Conservation (phyloP, 805 yeast genomes). For the Pichia californica region DNA sequence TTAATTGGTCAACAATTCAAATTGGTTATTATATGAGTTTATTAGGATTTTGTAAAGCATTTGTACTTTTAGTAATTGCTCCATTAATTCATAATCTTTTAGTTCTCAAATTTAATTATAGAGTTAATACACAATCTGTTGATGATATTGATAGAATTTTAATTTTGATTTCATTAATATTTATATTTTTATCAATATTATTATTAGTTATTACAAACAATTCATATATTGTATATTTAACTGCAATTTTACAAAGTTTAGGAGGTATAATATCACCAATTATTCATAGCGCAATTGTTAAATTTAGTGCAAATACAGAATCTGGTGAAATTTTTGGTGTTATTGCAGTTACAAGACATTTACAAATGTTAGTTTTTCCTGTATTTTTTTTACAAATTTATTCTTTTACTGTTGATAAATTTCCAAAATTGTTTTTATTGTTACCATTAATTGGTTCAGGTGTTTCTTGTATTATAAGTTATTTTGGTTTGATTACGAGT, state of each 20-base stretch:
- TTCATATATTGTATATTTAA: neutral
- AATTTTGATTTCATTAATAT: neutral
- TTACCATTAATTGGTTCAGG: neutral
- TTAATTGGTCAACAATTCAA: neutral
- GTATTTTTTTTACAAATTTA: neutral
- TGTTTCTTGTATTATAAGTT: neutral
- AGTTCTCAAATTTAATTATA: neutral
- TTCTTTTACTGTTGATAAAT: neutral
- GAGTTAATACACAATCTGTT: neutral
- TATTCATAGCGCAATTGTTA: neutral
- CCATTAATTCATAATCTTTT: neutral
- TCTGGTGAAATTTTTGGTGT: neutral
- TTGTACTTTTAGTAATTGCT: neutral
- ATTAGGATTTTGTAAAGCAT: neutral
- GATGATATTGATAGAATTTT: neutral
- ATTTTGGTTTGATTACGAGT: neutral
- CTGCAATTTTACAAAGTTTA: neutral
- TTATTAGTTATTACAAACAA: neutral
- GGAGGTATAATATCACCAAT: neutral
- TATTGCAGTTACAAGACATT: neutral
- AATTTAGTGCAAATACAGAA: neutral
- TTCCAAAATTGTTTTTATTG: neutral
- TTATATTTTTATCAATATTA: neutral
- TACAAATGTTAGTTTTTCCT: neutral
- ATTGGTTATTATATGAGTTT: neutral